A percentile compares a stretch with the other conserved stretches of the same genome.
These are phyloP conservation scores for Trichophyton verrucosum DNA, from an alignment of 2,329 filamentous ascomycete genomes.

Conservation along the genomic window DNA sequence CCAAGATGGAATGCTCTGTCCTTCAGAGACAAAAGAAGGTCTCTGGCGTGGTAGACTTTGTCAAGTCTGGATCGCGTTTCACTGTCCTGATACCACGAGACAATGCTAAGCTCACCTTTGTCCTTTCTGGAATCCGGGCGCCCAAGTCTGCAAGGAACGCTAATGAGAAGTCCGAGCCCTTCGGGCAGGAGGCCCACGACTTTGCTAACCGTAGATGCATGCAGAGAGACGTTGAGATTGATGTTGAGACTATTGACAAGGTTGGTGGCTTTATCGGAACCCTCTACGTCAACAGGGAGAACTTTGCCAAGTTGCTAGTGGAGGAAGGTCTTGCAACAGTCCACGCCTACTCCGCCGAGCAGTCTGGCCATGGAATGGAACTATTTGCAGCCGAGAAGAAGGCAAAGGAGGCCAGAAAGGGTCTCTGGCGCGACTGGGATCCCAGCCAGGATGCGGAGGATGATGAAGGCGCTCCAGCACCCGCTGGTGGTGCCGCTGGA, in stretches of 20 bases:
- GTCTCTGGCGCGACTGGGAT: constrained; percentile 89
- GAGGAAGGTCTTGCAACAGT: constrained; percentile 90
- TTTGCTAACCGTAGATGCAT: constrained; percentile 77
- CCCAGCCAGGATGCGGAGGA: constrained; percentile 67
- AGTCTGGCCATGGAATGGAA: constrained; percentile 78
- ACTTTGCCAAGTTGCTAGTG: constrained; percentile 82
- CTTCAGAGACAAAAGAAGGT: constrained; percentile 86
- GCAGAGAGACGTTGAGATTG: constrained; percentile 92
- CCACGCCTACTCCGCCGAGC: constrained; percentile 90
- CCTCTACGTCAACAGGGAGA: constrained; percentile 86
- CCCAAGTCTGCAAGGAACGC: constrained; percentile 73
- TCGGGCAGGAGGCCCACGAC: constrained; percentile 87
- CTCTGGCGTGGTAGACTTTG: constrained; percentile 88
- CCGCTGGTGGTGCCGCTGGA: constrained; percentile 35
- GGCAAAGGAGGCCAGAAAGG: constrained; percentile 80
- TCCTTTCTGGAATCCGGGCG: constrained; percentile 82
- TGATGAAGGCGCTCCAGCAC: constrained; percentile 38
- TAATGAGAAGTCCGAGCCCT: constrained; percentile 76
- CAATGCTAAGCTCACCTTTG: constrained; percentile 86
- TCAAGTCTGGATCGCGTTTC: constrained; percentile 93
- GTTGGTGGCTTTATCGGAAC: constrained; percentile 94
- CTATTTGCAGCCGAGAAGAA: constrained; percentile 75
- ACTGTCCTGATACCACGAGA: constrained; percentile 84
- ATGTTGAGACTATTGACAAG: constrained; percentile 91
- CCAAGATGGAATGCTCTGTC: constrained; percentile 81